phyloP scores from a whole-genome alignment of 2,329 filamentous ascomycete genomes.

The Xylariaceae sp. region DNA sequence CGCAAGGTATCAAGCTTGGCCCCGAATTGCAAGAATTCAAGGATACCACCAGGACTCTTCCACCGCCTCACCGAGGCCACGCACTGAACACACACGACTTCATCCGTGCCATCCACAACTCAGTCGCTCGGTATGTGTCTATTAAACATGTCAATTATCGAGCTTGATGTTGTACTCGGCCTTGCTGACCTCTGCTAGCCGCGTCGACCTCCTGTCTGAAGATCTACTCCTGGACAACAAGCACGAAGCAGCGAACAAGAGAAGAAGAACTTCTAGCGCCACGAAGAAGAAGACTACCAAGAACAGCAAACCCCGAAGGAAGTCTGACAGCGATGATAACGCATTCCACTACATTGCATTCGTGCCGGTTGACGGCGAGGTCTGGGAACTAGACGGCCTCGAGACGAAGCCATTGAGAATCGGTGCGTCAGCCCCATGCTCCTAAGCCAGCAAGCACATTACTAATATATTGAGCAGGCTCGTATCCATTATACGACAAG shows the following conservation, averaged over 20 bases:
- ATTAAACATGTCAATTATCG: not conserved
- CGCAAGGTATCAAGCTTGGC: conserved; percentile 64
- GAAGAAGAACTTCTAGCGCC: conserved; percentile 20
- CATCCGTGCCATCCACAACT: conserved; percentile 82
- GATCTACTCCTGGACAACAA: conserved; percentile 65
- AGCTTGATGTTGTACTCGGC: no score
- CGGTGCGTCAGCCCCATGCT: conserved; percentile 39
- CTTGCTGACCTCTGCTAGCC: conserved; percentile 40
- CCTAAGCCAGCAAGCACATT: not conserved
- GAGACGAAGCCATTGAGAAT: conserved; percentile 67
- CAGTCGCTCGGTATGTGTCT: conserved; percentile 64
- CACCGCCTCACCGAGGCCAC: conserved; percentile 72
- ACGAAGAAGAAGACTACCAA: conserved; percentile 15
- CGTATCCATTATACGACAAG: not conserved
- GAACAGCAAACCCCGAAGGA: conserved; percentile 31
- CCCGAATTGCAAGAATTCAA: conserved; percentile 71
- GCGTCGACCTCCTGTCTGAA: conserved; percentile 71
- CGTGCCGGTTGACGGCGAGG: conserved; percentile 67
- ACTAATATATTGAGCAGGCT: conserved; percentile 37
- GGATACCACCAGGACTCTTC: conserved; percentile 63
- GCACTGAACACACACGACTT: conserved; percentile 71
- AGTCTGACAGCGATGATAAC: conserved; percentile 56
- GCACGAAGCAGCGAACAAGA: conserved; percentile 40
- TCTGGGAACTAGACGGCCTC: conserved; percentile 90
- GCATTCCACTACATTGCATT: conserved; percentile 86